Conservation (phyloP, 108 stramenopile species). For the Pelagomonas calceolata region DNA sequence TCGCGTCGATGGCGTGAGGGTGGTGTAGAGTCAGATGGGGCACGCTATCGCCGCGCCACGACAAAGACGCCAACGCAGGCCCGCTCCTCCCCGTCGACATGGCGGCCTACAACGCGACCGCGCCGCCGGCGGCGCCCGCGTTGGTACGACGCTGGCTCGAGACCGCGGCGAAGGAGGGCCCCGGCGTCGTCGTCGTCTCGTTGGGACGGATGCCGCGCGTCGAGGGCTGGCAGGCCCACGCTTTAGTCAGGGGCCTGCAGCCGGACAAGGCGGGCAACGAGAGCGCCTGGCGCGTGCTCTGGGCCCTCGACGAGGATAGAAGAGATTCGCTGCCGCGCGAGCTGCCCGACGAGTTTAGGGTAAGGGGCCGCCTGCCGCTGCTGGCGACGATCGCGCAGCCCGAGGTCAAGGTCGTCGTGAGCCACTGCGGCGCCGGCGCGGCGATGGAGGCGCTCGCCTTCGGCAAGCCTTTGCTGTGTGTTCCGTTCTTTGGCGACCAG, state of each 20-base stretch:
- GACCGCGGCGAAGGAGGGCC: no score
- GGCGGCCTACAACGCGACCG: no score
- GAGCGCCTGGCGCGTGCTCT: slow-evolving; percentile 7
- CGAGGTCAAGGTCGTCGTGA: slow-evolving; percentile 19
- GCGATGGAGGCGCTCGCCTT: slow-evolving; percentile 22
- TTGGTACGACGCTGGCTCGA: no score
- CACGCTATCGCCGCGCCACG: no score
- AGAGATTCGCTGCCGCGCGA: slow-evolving; percentile 12
- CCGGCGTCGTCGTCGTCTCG: slow-evolving; percentile 20
- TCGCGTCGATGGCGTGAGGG: no score
- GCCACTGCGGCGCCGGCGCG: slow-evolving; percentile 26
- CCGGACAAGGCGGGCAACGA: neutral
- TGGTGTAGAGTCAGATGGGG: no score
- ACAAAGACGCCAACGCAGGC: no score
- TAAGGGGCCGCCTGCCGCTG: slow-evolving; percentile 19
- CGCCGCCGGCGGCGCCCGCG: no score
- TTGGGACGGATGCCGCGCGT: slow-evolving; percentile 26
- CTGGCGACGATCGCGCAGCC: slow-evolving; percentile 24
- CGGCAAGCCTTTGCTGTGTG: slow-evolving; percentile 22
- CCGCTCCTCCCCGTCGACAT: no score
- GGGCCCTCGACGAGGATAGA: slow-evolving; percentile 20
- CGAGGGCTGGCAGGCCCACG: slow-evolving; percentile 22
- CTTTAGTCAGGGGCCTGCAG: slow-evolving; percentile 19
- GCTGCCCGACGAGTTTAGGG: slow-evolving; percentile 16
- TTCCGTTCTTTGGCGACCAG: slow-evolving; percentile 28